Base-by-base conservation (phyloP, 805 yeast species). In the Lipomyces spencermartinsiae region DNA sequence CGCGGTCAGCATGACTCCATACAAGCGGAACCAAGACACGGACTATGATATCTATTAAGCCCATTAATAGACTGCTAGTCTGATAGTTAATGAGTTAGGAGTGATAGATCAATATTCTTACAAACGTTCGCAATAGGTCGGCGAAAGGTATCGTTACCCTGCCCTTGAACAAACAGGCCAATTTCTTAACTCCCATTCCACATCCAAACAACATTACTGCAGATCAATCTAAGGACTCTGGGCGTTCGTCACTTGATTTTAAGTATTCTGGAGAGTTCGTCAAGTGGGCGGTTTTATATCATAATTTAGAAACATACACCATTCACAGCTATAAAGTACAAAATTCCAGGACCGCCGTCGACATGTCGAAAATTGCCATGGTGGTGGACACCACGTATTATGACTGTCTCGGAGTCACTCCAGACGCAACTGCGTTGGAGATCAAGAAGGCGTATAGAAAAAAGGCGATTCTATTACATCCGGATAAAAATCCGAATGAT, bases 401-500 rank as follows among this genome's bases (percentile, higher is more conserved):
- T 78, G 99, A 95, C 72, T 78, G 88, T 16, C 81, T 95, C 61
- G 91, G 86, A 49, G 89, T 94, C 19, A 73, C 80, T 33, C 83
- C 88, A 25, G 85, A 85, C 12, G 98, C 98, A 22, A 84, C 90
- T 0, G 88, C 88, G 4, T 82, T 86, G 10, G 97, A 95, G 71
- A 91, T 95, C 79, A 95, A 95, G 79, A 92, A 92, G 78, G 97
- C 98, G 0, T 95, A 95, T 79, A 85, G 99, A 70, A 91, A 90
- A 77, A 87, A 88, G 78, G 98, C 98, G 7, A 90, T 94, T 79
- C 83, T 83, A 66, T 90, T 91, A 61, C 99, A 94, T 78, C 99
- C 99, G 0, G 99, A 95, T 78, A 95, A 95, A 81, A 92, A 94
- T 76, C 97, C 97, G n/a, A 88, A 90, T 75, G 97, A 95, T 77